Conservation (phyloP, 2,329 filamentous ascomycete genomes). For the Hypoxylon sp. region DNA sequence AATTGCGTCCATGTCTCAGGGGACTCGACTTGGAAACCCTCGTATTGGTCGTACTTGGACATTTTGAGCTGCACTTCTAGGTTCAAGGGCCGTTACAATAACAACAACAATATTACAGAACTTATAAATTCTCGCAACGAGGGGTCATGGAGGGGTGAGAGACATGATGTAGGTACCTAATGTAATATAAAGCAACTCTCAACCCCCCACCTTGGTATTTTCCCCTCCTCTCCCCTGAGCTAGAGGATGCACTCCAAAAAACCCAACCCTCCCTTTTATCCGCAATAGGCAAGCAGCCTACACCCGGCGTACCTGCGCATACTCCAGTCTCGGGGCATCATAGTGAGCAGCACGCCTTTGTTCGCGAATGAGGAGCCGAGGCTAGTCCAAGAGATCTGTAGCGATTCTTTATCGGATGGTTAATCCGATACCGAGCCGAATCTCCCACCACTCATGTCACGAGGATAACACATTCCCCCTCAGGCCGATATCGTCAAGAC, state of each 20-base stretch:
- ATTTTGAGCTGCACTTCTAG: slow-evolving; percentile 52
- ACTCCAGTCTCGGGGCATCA: slow-evolving; percentile 31
- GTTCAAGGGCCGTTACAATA: slow-evolving; percentile 2
- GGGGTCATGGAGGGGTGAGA: slow-evolving; percentile 33
- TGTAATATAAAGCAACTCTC: neutral
- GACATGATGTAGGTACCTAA: slow-evolving; percentile 32
- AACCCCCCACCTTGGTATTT: slow-evolving; percentile 20
- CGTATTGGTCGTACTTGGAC: slow-evolving; percentile 72
- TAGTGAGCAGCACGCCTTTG: neutral
- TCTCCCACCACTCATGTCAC: slow-evolving; percentile 57
- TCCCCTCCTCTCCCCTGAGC: slow-evolving; percentile 4
- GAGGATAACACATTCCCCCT: slow-evolving; percentile 32
- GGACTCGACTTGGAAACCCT: slow-evolving; percentile 71
- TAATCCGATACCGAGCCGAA: slow-evolving; percentile 49
- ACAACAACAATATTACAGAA: slow-evolving; percentile 6
- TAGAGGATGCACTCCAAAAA: slow-evolving; percentile 18
- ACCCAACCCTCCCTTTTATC: slow-evolving; percentile 31
- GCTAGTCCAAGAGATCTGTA: slow-evolving; percentile 22
- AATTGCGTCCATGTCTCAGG: slow-evolving; percentile 71
- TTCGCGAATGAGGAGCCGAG: slow-evolving; percentile 37
- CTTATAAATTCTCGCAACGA: slow-evolving; percentile 19
- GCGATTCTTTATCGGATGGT: slow-evolving; percentile 33
- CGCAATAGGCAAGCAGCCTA: slow-evolving; percentile 24
- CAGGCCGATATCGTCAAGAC: slow-evolving; percentile 21
- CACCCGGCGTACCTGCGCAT: neutral